A percentile compares a stretch with the other conserved stretches of the same genome.
Evolutionary conservation across 176 grass and related monocot species (phyloP).

Genomic region (Tuctoria greenei): DNA sequence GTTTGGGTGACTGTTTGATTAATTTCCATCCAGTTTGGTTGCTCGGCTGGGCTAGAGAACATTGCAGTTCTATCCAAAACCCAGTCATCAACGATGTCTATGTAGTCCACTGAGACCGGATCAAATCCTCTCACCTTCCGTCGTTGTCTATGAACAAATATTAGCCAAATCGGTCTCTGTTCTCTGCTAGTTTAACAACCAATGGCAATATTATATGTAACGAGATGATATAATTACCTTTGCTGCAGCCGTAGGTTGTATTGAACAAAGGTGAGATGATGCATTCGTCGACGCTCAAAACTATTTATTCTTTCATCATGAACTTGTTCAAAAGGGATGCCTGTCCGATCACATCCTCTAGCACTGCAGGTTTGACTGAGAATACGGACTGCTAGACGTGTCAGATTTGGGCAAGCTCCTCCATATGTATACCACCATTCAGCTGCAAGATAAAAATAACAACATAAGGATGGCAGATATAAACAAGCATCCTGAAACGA

Average conservation of each 20-base stretch:
- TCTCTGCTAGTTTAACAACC: neutral
- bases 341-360: slow-evolving; percentile 59
- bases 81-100: slow-evolving; percentile 84
- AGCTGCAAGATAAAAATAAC: slow-evolving; percentile 49
- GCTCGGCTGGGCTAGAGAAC: slow-evolving; percentile 42
- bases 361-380: slow-evolving; percentile 91
- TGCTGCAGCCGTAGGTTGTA: slow-evolving; percentile 85
- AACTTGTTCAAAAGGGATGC: slow-evolving; percentile 71
- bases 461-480: slow-evolving; percentile 22
- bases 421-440: slow-evolving; percentile 95
- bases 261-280: slow-evolving; percentile 81
- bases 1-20: slow-evolving; percentile 45
- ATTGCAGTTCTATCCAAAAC: slow-evolving; percentile 58
- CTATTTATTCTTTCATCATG: slow-evolving; percentile 75
- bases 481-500: neutral
- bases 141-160: slow-evolving; percentile 53
- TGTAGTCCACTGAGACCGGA: slow-evolving; percentile 71
- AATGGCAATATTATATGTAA: neutral
- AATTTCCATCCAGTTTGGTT: slow-evolving; percentile 72
- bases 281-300: slow-evolving; percentile 72
- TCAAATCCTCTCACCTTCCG: slow-evolving; percentile 58
- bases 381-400: slow-evolving; percentile 67
- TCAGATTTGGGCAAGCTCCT: slow-evolving; percentile 78
- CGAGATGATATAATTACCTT: slow-evolving; percentile 49
- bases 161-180: neutral